Evolutionary conservation across 176 grass and related monocot species (phyloP).

Genomic region (Bothriochloa decipiens): DNA sequence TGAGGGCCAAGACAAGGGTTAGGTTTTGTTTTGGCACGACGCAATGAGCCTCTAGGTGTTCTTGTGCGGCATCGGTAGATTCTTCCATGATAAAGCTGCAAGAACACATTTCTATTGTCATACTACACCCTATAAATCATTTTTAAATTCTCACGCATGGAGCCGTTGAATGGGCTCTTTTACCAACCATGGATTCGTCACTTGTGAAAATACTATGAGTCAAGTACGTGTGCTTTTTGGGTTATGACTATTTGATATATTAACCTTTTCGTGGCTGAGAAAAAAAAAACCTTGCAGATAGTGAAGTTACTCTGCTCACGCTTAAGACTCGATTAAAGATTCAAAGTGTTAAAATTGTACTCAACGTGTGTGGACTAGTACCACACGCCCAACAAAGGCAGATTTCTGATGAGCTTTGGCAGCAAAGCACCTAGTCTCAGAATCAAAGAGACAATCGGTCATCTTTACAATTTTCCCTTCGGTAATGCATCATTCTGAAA

Average conservation of each 20-base stretch:
- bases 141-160: not conserved
- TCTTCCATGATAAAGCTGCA: not conserved
- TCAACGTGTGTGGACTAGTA: no score
- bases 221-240: not conserved
- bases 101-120: not conserved
- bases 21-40: not conserved
- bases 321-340: no score
- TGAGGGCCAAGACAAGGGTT: not conserved
- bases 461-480: no score
- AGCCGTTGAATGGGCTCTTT: not conserved
- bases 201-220: not conserved
- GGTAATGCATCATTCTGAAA: no score
- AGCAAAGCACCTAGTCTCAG: no score
- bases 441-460: no score
- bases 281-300: no score
- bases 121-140: not conserved
- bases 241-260: not conserved
- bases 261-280: not conserved
- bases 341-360: no score
- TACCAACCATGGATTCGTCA: not conserved
- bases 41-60: not conserved
- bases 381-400: no score
- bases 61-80: not conserved
- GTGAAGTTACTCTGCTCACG: no score
- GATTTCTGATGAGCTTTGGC: no score